Base-by-base conservation (phyloP, 2,329 filamentous ascomycete species). In the Claviceps humidiphila region DNA sequence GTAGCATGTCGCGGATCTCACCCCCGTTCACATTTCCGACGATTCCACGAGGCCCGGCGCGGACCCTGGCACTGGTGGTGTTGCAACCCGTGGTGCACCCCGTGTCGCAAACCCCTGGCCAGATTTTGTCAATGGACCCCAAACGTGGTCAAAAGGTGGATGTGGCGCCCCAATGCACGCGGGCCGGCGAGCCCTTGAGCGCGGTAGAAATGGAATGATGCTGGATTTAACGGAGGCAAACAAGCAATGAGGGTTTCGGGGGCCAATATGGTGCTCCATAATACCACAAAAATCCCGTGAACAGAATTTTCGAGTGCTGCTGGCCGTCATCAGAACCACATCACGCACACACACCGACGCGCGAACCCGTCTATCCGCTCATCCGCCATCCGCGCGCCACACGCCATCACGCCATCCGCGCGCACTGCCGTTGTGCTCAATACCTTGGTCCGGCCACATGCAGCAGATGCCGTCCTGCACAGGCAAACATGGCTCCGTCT, bases 401-500 rank as follows among this genome's bases (percentile, higher is more conserved):
- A 34, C 30, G 30, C 30, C 30, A 34, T 34, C 30, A 34, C 30
- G 30, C 30, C 8, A 34, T 34, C 30, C 9, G 30, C 9, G 30
- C 26, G 26, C 26, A 30, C 26, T 30, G 26, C 26, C 26, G 26
- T 43, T 22, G 17, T 43, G 9, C 14, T 22, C 6, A 3, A 8
- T 3, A 7, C 8, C 16, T 44, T 44, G 11, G 42, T 22, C 24
- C 13, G 41, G 42, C 26, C 22, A 30, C 24, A 6, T 46, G 24
- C 22, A 34, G 16, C 43, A 24, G 9, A 46, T 46, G 22, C 43
- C 43, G 16, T 17, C 14, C 43, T 7, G 16, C 7, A n/a, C 44
- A 7, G 43, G 51, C 30, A 44, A 46, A 46, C 30, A 51, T 51
- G 49, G 47, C 47, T 26, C 37, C 46, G 17, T 24, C 46, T 22